Base-by-base conservation (phyloP, 202 grass and related monocot species). In the Zoysia matrella region DNA sequence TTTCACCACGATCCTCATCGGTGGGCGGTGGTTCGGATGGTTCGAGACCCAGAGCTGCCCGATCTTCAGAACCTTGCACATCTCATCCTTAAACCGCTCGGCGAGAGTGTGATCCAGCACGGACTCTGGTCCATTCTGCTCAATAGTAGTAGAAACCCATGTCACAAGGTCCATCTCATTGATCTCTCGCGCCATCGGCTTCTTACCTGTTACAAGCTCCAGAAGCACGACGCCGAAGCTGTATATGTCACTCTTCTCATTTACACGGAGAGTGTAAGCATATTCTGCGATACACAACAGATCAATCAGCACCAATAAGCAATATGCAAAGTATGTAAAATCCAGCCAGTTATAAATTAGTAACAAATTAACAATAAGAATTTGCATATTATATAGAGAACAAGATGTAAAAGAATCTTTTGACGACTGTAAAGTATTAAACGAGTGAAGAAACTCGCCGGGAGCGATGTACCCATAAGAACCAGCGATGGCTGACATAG, bases 391-490 rank as follows among this genome's bases (percentile, higher is more conserved):
- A 36, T 36, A 36, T 36, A 36, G 30, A 36, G 30, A 36, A 36
- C 30, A 36, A 36, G 30, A 36, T 36, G 30, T 36, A 1, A 36
- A 36, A 36, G 30, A 36, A 36, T 36, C 30, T 36, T 1, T 36
- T 36, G 30, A 36, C 30, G 30, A 36, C 30, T 36, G 30, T 36
- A 36, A 36, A 36, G 30, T 36, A 36, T 1, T 36, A 36, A 36
- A 36, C 30, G 30, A 36, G 30, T 36, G 30, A 36, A 64, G 62
- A 12, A 40, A 83, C 85, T 71, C 52, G 94, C 94, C 94, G 74
- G 94, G 94, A 62, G 94, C 94, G 15, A 94, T 92, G 78, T 97
- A 97, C 52, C 94, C 94, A 67, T 76, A 89, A 1, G 94, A 97
- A 6, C 94, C 92, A 47, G 92, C 88, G 12, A 97, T 65, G 16